A percentile compares a stretch with the other conserved stretches of the same genome.
Conservation (phyloP, 2,329 filamentous ascomycete genomes). For the Colletotrichum horii region DNA sequence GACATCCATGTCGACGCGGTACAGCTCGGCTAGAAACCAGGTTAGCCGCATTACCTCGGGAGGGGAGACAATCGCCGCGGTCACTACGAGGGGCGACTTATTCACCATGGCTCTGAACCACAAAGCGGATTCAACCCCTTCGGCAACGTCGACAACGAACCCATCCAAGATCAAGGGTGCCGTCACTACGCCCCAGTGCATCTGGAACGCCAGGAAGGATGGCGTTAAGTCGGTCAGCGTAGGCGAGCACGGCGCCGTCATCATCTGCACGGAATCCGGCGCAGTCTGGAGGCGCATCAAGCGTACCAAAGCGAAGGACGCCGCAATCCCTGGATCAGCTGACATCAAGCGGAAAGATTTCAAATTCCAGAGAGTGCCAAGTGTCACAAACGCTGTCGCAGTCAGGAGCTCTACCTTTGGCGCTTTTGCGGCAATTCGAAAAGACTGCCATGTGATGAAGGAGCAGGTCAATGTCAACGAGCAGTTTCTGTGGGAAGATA, state of each 20-base stretch:
- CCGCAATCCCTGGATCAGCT: conserved; percentile 47
- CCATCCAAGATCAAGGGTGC: conserved; percentile 88
- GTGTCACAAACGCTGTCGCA: conserved; percentile 81
- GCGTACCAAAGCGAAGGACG: conserved; percentile 79
- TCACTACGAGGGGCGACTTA: conserved; percentile 84
- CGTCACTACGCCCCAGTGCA: conserved; percentile 76
- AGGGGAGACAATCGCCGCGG: conserved; percentile 88
- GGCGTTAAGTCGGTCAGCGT: conserved; percentile 87
- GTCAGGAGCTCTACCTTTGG: conserved; percentile 90
- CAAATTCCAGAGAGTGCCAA: conserved; percentile 92
- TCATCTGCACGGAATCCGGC: conserved; percentile 89
- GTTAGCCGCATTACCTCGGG: conserved; percentile 82
- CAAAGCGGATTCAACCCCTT: conserved; percentile 65
- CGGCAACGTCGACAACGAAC: conserved; percentile 82
- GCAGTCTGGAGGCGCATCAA: conserved; percentile 92
- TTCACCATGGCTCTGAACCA: conserved; percentile 83
- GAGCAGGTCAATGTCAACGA: conserved; percentile 70
- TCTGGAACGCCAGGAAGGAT: conserved; percentile 90
- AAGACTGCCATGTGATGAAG: conserved; percentile 82
- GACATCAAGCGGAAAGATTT: conserved; percentile 82
- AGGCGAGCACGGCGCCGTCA: conserved; percentile 91
- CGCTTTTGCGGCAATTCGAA: conserved; percentile 85
- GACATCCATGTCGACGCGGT: conserved; percentile 68
- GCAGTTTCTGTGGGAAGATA: conserved; percentile 75
- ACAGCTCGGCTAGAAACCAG: conserved; percentile 68